Base-by-base conservation (phyloP, 345 rosid genomes). In the Microthlaspi erraticum region DNA sequence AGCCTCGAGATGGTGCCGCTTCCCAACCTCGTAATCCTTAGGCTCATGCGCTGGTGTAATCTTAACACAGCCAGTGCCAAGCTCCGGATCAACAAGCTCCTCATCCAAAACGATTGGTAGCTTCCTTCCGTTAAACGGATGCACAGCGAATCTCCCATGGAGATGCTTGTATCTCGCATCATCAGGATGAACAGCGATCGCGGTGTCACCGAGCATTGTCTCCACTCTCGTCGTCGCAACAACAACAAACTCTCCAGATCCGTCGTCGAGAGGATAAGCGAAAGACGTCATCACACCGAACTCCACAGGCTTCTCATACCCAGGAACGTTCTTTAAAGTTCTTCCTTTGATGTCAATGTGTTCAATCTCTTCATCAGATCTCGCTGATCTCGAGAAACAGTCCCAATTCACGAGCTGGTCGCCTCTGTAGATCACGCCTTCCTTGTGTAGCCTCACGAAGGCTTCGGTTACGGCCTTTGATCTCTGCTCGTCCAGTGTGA, bases 141-240 rank as follows among this genome's bases (percentile, higher is more conserved):
- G 98, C 46, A 81, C 64, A 26, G 85, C 98, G 74, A 57, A 87
- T 71, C 83, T 82, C 12, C 84, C 88, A 58, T 85, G 98, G 74
- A 92, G 86, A 77, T 85, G 88, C 55, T 56, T 81, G 78, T 87
- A 92, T 60, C 93, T 86, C 52, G 66, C 63, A 73, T 92, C 96
- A 11, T 85, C 78, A 17, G 96, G 98, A 76, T 92, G 98, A 71
- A 89, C 48, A 34, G 96, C 98, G 68, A 92, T 84, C 23, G 98
- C 94, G 31, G 89, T 85, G 65, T 92, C 98, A 11, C 98, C 96
- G 43, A 92, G 87, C 96, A 92, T 92, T 14, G 96, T 92, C 72
- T 92, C 98, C 61, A 92, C 83, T 76, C 93, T 83, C 36, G 98
- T 36, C 29, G 96, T 92, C 72, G 98, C 98, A 64, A 92, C 90